These are phyloP conservation scores for Antitrichia curtipendula DNA, from an alignment of 225 moss, liverwort and hornwort species.

Conservation along the genomic window DNA sequence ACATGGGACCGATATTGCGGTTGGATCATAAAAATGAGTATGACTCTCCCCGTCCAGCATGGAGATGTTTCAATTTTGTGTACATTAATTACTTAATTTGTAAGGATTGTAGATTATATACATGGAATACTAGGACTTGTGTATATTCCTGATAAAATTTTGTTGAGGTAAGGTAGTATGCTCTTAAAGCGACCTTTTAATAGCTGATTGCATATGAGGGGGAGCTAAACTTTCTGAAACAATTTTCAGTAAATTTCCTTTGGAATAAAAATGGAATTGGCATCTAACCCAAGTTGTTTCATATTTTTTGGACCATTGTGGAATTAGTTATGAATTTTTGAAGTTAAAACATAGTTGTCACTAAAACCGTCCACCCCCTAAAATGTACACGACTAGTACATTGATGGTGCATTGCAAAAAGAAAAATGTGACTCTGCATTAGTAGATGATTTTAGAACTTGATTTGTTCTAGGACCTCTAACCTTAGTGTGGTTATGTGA, in stretches of 20 bases:
- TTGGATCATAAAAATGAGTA: not conserved
- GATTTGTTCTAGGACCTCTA: not conserved
- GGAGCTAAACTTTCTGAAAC: too few species aligned
- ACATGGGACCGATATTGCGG: not conserved
- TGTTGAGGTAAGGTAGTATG: not conserved
- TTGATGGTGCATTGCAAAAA: not conserved
- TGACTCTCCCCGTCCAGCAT: not conserved
- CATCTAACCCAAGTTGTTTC: not conserved
- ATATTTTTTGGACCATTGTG: not conserved
- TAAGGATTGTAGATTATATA: not conserved
- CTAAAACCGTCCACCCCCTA: accelerated
- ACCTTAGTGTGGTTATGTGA: not conserved
- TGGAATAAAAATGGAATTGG: not conserved
- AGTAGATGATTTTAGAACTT: accelerated
- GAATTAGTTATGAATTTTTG: too few species aligned
- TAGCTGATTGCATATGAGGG: too few species aligned
- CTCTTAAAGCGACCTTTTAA: too few species aligned
- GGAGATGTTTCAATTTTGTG: not conserved
- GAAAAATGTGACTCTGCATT: not conserved
- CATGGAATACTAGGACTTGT: not conserved
- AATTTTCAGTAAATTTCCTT: too few species aligned
- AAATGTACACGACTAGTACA: not conserved
- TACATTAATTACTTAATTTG: not conserved
- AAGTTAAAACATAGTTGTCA: not conserved
- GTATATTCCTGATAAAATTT: not conserved